These are phyloP conservation scores for Chytriomyces sp. DNA, from an alignment of 192 early-diverging fungal genomes.

Conservation along the genomic window DNA sequence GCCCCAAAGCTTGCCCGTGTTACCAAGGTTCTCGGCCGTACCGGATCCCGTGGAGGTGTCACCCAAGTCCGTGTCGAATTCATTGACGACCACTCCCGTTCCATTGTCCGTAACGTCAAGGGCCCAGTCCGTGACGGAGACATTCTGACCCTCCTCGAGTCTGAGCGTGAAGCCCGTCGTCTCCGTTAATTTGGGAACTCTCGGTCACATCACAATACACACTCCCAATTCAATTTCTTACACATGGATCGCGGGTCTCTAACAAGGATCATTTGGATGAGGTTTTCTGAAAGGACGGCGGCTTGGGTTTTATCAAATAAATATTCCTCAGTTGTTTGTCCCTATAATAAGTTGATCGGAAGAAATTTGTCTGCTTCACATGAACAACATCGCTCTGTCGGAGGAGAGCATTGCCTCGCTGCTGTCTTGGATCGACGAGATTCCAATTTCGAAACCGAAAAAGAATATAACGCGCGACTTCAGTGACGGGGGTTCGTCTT, in stretches of 20 bases:
- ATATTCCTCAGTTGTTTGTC: not conserved
- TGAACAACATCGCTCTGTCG: slow-evolving; percentile 13
- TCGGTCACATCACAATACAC: too few relatives aligned
- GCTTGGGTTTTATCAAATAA: not conserved
- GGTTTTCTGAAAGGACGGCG: not conserved
- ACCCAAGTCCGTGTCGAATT: slow-evolving; percentile 99
- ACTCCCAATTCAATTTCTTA: too few relatives aligned
- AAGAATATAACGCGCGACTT: slow-evolving; percentile 60
- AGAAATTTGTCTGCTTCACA: not conserved
- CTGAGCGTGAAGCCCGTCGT: slow-evolving; percentile 99
- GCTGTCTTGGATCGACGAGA: slow-evolving; percentile 59
- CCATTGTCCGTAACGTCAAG: slow-evolving; percentile 99
- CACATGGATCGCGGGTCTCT: too few relatives aligned
- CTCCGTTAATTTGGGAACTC: slow-evolving; percentile 76
- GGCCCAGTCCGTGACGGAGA: slow-evolving; percentile 97
- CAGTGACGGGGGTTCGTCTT: slow-evolving; percentile 55
- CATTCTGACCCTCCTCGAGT: slow-evolving; percentile 96
- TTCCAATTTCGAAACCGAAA: slow-evolving; percentile 58
- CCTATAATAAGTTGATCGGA: too few relatives aligned
- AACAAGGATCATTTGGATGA: too few relatives aligned
- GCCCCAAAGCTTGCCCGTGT: slow-evolving; percentile 89
- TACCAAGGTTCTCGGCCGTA: slow-evolving; percentile 97
- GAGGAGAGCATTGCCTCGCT: slow-evolving; percentile 45
- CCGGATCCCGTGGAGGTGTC: slow-evolving; percentile 99
- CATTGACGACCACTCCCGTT: slow-evolving; percentile 91